These are phyloP conservation scores for Jimgerdemannia lactiflua DNA, from an alignment of 192 early-diverging fungal species.

Conservation along the genomic window DNA sequence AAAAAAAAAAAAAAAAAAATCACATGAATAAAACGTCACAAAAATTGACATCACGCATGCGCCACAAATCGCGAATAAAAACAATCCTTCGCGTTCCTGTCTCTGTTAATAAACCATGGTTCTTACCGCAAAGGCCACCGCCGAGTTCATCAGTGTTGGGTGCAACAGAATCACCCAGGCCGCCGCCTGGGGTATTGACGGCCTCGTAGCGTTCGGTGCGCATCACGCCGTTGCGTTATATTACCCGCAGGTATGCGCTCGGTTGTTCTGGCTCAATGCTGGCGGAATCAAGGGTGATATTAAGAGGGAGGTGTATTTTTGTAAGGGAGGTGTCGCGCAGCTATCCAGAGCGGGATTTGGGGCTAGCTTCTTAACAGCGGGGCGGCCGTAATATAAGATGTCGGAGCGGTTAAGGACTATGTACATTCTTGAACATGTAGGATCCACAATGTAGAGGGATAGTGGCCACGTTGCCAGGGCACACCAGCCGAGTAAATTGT, in stretches of 20 bases:
- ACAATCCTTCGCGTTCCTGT: no score
- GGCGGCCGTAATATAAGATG: no score
- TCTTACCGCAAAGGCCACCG: conserved; percentile 29
- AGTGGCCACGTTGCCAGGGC: conserved; percentile 64
- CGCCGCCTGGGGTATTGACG: conserved; percentile 55
- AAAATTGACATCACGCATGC: no score
- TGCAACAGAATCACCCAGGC: conserved; percentile 66
- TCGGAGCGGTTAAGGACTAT: no score
- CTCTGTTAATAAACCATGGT: not conserved
- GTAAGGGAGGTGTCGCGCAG: not conserved
- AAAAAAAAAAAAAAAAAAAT: no score
- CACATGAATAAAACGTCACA: no score
- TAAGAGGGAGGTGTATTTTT: conserved; percentile 1
- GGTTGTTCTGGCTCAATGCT: no score
- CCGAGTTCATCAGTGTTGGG: conserved; percentile 59
- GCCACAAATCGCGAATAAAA: no score
- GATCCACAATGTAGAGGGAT: conserved; percentile 47
- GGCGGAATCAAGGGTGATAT: no score
- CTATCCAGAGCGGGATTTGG: no score
- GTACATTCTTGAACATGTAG: conserved; percentile 25
- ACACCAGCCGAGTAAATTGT: conserved; percentile 74
- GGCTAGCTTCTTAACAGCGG: no score
- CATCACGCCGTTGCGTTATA: conserved; percentile 69
- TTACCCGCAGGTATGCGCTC: conserved; percentile 52
- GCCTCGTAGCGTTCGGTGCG: conserved; percentile 72